Evolutionary conservation across 2,329 filamentous ascomycete genomes (phyloP).

Genomic region (Westerdykella aurantiaca): DNA sequence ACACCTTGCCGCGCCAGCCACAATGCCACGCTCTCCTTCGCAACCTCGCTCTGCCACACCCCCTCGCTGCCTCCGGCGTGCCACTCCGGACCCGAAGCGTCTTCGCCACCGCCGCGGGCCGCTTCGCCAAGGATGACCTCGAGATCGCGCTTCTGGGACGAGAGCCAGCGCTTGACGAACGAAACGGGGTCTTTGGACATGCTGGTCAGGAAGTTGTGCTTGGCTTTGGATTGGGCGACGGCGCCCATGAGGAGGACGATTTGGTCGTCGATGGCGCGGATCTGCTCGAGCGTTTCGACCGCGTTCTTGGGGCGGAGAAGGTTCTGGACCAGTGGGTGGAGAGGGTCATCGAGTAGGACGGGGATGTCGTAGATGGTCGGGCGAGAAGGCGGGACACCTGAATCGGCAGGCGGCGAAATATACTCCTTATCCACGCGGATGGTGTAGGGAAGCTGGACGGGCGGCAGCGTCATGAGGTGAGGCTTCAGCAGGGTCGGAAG

Average conservation of each 20-base stretch:
- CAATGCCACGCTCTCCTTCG: conserved; percentile 57
- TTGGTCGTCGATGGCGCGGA: conserved; percentile 74
- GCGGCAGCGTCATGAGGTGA: conserved; percentile 73
- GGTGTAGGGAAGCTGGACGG: conserved; percentile 81
- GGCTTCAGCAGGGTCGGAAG: conserved; percentile 73
- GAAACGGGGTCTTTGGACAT: conserved; percentile 74
- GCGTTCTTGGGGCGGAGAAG: conserved; percentile 38
- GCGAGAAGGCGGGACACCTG: conserved; percentile 57
- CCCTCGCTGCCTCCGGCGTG: conserved; percentile 56
- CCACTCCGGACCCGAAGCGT: conserved; percentile 61
- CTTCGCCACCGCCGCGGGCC: conserved; percentile 49
- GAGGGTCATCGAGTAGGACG: conserved; percentile 76
- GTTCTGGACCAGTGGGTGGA: conserved; percentile 60
- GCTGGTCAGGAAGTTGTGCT: conserved; percentile 78
- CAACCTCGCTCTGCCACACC: conserved; percentile 58
- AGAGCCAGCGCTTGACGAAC: conserved; percentile 84
- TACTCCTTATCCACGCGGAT: conserved; percentile 73
- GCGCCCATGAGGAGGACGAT: conserved; percentile 78
- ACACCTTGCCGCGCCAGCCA: conserved; percentile 47
- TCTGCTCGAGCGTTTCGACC: conserved; percentile 66
- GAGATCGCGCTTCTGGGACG: conserved; percentile 83
- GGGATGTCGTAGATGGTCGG: conserved; percentile 87
- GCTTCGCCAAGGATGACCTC: conserved; percentile 83
- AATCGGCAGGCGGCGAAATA: conserved; percentile 58
- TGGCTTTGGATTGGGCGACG: conserved; percentile 77